phyloP scores from a whole-genome alignment of 1,284 basidiomycete species.

The Cryptococcus depauperatus region DNA sequence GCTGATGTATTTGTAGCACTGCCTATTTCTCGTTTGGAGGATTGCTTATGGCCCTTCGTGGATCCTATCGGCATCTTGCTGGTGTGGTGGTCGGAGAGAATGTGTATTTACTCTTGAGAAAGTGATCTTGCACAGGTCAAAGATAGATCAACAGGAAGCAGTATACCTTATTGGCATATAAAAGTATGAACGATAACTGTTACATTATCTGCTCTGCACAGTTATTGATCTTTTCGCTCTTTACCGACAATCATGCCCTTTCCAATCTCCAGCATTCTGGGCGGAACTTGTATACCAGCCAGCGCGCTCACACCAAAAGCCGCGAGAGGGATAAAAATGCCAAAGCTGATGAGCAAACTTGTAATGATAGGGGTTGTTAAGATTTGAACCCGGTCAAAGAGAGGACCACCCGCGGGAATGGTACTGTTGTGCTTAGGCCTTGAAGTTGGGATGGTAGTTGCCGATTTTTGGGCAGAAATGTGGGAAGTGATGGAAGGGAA shows the following conservation, averaged over 20 bases:
- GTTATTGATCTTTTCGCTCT: constrained; percentile 70
- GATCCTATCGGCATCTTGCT: constrained; percentile 86
- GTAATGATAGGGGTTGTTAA: constrained; percentile 72
- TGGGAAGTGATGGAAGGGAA: constrained; percentile 17
- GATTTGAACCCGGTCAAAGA: constrained; percentile 62
- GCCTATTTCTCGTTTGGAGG: constrained; percentile 95
- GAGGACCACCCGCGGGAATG: constrained; percentile 22
- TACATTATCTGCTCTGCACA: background rate
- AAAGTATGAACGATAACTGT: background rate
- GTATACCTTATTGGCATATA: background rate
- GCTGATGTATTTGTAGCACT: constrained; percentile 52
- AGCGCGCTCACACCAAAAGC: constrained; percentile 61
- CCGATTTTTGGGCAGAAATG: constrained; percentile 1
- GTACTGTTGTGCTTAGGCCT: constrained; percentile 18
- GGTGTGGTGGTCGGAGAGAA: constrained; percentile 87
- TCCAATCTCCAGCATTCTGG: constrained; percentile 42
- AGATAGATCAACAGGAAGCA: background rate
- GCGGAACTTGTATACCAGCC: constrained; percentile 62
- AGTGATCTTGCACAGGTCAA: constrained; percentile 47
- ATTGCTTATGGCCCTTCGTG: constrained; percentile 88
- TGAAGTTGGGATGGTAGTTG: constrained; percentile 5
- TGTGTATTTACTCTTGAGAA: constrained; percentile 80
- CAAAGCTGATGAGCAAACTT: constrained; percentile 58
- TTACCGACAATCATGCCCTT: constrained; percentile 51
- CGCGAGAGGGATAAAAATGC: constrained; percentile 63